Conservation (phyloP, 1,139 yeast genomes). For the Petasospora rhodanensis region DNA sequence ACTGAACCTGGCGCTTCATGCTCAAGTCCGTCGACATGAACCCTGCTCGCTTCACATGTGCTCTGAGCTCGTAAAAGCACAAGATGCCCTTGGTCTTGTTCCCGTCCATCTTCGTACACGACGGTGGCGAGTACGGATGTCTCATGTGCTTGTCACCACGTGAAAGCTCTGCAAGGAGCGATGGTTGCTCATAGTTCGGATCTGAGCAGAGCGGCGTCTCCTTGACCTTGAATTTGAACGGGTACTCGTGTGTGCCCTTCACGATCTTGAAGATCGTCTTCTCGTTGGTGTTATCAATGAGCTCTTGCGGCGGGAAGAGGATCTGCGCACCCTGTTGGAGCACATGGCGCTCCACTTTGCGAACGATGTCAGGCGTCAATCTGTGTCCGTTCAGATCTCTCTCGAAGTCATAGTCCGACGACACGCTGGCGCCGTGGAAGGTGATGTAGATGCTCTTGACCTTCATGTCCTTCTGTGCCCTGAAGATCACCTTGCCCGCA, state of each 20-base stretch:
- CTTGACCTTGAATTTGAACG: constrained; percentile 3
- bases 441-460: constrained; percentile 1
- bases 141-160: constrained; percentile 1
- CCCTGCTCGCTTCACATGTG: constrained; percentile 1
- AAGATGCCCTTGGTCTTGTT: constrained; percentile 1
- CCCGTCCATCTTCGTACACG: constrained; percentile 1
- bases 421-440: constrained; percentile 3
- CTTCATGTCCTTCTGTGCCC: constrained; percentile 3
- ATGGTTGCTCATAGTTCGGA: not conserved
- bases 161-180: not conserved
- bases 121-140: not conserved
- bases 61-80: constrained; percentile 6
- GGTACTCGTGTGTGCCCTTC: constrained; percentile 4
- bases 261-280: constrained; percentile 3
- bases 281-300: not conserved
- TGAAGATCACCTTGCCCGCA: constrained; percentile 2
- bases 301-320: constrained; percentile 3
- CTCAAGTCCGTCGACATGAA: constrained; percentile 1
- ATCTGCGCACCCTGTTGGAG: constrained; percentile 1
- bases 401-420: not conserved
- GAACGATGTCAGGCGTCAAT: constrained; percentile 1
- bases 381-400: not conserved
- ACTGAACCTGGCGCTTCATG: constrained; percentile 1
- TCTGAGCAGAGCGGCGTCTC: constrained; percentile 2
- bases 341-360: constrained; percentile 2